Conservation (phyloP, 2,329 filamentous ascomycete species). For the Ophiosphaerella narmari region DNA sequence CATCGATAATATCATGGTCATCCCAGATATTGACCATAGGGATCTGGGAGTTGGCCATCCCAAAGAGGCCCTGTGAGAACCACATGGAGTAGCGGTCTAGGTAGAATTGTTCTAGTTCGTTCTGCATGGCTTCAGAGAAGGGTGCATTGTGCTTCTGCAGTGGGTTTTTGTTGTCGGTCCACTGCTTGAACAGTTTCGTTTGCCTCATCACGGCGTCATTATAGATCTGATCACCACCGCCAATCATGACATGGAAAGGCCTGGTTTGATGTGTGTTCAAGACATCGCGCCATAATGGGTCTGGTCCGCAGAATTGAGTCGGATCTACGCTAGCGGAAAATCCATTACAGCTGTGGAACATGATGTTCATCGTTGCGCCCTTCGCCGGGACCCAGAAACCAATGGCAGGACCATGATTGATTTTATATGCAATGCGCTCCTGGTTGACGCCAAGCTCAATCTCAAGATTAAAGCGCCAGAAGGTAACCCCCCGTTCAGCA, state of each 20-base stretch:
- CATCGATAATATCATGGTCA: conserved; percentile 71
- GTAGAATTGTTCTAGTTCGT: conserved; percentile 87
- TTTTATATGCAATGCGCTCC: conserved; percentile 89
- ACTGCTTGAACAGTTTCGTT: conserved; percentile 77
- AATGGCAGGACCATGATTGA: conserved; percentile 86
- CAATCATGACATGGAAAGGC: conserved; percentile 98
- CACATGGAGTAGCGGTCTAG: conserved; percentile 87
- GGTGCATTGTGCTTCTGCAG: conserved; percentile 77
- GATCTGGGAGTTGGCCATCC: conserved; percentile 91
- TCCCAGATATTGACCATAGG: conserved; percentile 99
- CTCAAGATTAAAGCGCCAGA: conserved; percentile 97
- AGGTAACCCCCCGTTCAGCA: conserved; percentile 83
- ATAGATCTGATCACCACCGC: conserved; percentile 95
- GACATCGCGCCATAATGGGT: conserved; percentile 96
- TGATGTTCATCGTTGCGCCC: conserved; percentile 92
- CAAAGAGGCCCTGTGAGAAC: conserved; percentile 95
- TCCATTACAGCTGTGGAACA: conserved; percentile 98
- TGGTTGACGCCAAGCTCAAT: conserved; percentile 80
- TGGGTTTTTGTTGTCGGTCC: conserved; percentile 80
- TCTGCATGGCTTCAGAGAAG: conserved; percentile 81
- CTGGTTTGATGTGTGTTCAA: conserved; percentile 88
- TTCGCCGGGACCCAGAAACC: conserved; percentile 93
- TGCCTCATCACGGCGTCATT: conserved; percentile 83
- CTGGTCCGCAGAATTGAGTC: conserved; percentile 83
- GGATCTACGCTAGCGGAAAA: conserved; percentile 82